phyloP scores from a whole-genome alignment of 2,329 filamentous ascomycete genomes.

The Bimuria novae-zelandiae region DNA sequence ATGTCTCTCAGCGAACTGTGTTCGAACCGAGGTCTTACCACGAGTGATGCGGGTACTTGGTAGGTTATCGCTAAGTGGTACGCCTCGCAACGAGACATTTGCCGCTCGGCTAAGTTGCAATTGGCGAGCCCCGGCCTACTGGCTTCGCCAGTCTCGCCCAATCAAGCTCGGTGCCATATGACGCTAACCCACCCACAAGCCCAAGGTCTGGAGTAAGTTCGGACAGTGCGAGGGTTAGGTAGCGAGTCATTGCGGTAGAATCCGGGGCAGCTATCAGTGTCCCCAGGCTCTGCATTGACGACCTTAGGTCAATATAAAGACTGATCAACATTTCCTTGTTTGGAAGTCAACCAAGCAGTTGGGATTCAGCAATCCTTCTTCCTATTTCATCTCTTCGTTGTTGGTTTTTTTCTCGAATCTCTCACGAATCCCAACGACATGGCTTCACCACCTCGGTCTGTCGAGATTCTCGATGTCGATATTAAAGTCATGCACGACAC shows the following conservation, averaged over 20 bases:
- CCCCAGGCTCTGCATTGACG: slow-evolving; percentile 16
- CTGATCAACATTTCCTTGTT: slow-evolving; percentile 7
- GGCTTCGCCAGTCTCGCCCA: slow-evolving; percentile 16
- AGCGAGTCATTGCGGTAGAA: slow-evolving; percentile 12
- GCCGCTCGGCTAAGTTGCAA: slow-evolving; percentile 8
- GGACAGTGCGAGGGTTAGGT: slow-evolving; percentile 12
- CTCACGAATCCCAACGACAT: slow-evolving; percentile 16
- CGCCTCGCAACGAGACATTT: slow-evolving; percentile 30
- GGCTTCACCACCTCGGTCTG: slow-evolving; percentile 28
- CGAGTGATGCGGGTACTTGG: slow-evolving; percentile 11
- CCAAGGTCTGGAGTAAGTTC: slow-evolving; percentile 11
- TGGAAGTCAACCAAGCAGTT: background rate
- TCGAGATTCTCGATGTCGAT: slow-evolving; percentile 22
- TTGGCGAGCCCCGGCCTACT: background rate
- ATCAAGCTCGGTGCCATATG: slow-evolving; percentile 8
- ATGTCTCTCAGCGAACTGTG: background rate
- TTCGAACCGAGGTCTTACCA: slow-evolving; percentile 22
- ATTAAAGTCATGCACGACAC: slow-evolving; percentile 41
- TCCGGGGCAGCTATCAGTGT: slow-evolving; percentile 27
- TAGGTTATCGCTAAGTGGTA: slow-evolving; percentile 16
- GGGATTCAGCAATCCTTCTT: background rate
- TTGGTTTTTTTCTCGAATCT: background rate
- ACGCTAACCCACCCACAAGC: slow-evolving; percentile 16
- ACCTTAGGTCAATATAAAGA: slow-evolving; percentile 31
- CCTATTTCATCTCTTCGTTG: background rate